Percentiles rank a stretch among this genome's conserved stretches.
Evolutionary conservation across 192 early-diverging fungal species (phyloP).

Genomic region (Fimicolochytrium jonesii): DNA sequence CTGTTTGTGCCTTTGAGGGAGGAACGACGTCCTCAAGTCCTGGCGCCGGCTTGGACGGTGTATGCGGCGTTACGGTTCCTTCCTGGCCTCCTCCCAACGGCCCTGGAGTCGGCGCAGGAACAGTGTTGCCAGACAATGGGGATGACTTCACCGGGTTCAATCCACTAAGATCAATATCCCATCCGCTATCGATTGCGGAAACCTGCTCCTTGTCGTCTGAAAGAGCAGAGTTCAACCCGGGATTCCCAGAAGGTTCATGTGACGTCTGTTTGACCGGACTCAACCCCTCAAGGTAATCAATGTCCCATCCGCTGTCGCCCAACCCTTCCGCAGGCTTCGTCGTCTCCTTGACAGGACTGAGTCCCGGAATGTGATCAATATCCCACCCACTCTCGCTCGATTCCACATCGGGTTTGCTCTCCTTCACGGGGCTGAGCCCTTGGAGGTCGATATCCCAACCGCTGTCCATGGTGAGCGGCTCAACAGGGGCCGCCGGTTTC

Average conservation of each 20-base stretch:
- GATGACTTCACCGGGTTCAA: not conserved
- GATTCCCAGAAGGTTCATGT: not conserved
- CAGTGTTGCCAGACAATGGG: not conserved
- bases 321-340: not conserved
- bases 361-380: not conserved
- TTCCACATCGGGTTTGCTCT: not conserved
- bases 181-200: not conserved
- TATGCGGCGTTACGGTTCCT: no score
- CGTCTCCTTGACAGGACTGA: not conserved
- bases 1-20: no score
- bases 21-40: no score
- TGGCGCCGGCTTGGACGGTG: no score
- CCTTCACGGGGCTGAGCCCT: not conserved
- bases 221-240: not conserved
- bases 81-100: no score
- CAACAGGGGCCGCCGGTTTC: not conserved
- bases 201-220: not conserved
- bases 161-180: not conserved
- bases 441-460: constrained; percentile 20
- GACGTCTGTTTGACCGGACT: not conserved
- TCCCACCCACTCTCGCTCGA: not conserved
- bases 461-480: not conserved
- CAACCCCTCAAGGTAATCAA: not conserved
- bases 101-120: no score
- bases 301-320: not conserved